phyloP scores from a whole-genome alignment of 176 grass and related monocot genomes.

The Saccharum officinarum region DNA sequence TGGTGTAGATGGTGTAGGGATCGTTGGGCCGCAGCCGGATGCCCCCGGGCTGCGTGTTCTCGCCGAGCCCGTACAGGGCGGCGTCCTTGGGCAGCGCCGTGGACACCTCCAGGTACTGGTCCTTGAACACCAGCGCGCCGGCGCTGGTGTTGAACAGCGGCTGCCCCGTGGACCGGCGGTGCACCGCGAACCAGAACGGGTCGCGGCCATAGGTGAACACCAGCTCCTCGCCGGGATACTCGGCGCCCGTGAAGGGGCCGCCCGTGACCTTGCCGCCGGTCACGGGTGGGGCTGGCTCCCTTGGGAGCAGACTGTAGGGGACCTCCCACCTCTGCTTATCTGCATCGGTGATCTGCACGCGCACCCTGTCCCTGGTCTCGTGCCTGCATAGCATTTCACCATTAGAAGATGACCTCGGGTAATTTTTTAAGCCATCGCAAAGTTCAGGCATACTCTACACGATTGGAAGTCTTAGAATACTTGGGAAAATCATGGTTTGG shows the following conservation, averaged over 20 bases:
- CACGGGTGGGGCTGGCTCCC: conserved; percentile 48
- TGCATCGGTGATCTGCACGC: conserved; percentile 87
- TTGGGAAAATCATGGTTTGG: background rate
- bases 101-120: conserved; percentile 87
- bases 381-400: conserved; percentile 52
- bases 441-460: background rate
- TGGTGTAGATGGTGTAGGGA: conserved; percentile 86
- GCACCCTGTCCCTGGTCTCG: conserved; percentile 69
- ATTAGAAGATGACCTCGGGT: conserved; percentile 27
- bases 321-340: conserved; percentile 87
- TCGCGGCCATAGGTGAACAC: conserved; percentile 64
- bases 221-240: conserved; percentile 65
- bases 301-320: conserved; percentile 78
- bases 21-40: conserved; percentile 81
- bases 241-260: conserved; percentile 40
- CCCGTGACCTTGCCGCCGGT: conserved; percentile 8
- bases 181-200: conserved; percentile 78
- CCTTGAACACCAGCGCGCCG: conserved; percentile 76
- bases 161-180: conserved; percentile 55
- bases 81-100: conserved; percentile 61
- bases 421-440: background rate
- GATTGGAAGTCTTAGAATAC: background rate
- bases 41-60: conserved; percentile 82
- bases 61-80: conserved; percentile 83
- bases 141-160: conserved; percentile 78